Evolutionary conservation across 2,329 filamentous ascomycete species (phyloP).

Genomic region (Didymosphaeria variabile): DNA sequence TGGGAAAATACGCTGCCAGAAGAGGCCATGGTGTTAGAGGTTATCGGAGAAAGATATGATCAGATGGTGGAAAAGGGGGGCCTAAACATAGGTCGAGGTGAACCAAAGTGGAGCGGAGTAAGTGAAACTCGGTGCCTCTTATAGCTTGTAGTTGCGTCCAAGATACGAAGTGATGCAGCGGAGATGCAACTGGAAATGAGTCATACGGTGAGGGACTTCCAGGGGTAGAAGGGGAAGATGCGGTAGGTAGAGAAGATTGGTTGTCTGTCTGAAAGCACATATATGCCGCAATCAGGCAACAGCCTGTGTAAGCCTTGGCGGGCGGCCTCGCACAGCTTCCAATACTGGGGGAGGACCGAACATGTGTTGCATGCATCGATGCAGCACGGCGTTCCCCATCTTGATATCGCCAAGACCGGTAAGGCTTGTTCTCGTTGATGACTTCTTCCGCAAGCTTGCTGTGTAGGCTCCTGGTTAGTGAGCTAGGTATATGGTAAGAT

Average conservation of each 20-base stretch:
- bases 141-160: not conserved
- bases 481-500: no score
- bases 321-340: not conserved
- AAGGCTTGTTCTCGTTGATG: no score
- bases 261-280: not conserved
- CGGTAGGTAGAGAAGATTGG: not conserved
- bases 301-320: not conserved
- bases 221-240: no score
- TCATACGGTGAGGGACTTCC: not conserved
- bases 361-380: not conserved
- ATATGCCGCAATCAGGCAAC: not conserved
- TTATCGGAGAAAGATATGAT: not conserved
- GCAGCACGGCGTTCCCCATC: not conserved
- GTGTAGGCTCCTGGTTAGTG: no score
- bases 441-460: no score
- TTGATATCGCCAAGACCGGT: no score
- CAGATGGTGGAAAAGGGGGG: not conserved
- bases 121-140: not conserved
- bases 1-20: constrained; percentile 46
- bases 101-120: not conserved
- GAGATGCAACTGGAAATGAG: not conserved
- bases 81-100: not conserved
- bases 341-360: not conserved
- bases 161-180: not conserved
- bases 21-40: constrained; percentile 27